Conservation (phyloP, 1,139 yeast species). For the Wickerhamiella infanticola region DNA sequence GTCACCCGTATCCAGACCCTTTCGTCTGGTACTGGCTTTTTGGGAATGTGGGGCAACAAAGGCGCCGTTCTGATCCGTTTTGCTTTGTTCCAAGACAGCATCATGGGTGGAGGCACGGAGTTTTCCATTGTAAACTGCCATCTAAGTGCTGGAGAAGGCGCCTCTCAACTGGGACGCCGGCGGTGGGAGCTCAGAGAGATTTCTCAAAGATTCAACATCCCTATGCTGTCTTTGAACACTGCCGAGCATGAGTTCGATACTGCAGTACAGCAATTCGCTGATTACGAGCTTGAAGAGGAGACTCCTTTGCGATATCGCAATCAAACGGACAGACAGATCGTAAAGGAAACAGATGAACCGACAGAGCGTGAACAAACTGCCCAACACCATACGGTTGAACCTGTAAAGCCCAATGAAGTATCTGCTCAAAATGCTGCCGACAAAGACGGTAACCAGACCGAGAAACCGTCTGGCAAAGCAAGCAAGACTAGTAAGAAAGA, state of each 20-base stretch:
- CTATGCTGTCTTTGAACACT: slow-evolving; percentile 11
- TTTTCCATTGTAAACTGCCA: slow-evolving; percentile 47
- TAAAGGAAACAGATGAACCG: neutral
- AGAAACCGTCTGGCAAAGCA: neutral
- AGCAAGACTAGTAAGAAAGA: neutral
- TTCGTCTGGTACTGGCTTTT: slow-evolving; percentile 39
- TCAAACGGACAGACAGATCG: neutral
- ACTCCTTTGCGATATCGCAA: slow-evolving; percentile 6
- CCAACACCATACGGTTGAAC: neutral
- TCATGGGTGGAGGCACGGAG: slow-evolving; percentile 28
- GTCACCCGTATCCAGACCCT: slow-evolving; percentile 26
- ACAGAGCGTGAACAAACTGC: neutral
- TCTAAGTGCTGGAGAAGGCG: slow-evolving; percentile 55
- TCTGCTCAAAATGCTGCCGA: neutral
- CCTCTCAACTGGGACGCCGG: slow-evolving; percentile 27
- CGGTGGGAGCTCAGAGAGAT: slow-evolving; percentile 33
- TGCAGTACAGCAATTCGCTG: slow-evolving; percentile 15
- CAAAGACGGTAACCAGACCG: neutral
- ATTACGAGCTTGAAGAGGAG: slow-evolving; percentile 12
- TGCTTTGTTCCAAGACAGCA: slow-evolving; percentile 20
- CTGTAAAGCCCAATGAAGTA: neutral
- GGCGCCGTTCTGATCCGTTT: slow-evolving; percentile 34
- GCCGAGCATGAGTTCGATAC: neutral
- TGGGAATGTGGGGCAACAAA: slow-evolving; percentile 45
- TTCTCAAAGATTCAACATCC: slow-evolving; percentile 18